These are phyloP conservation scores for Tylopilus plumbeoviolaceoides DNA, from an alignment of 768 basidiomycete genomes.

Conservation along the genomic window DNA sequence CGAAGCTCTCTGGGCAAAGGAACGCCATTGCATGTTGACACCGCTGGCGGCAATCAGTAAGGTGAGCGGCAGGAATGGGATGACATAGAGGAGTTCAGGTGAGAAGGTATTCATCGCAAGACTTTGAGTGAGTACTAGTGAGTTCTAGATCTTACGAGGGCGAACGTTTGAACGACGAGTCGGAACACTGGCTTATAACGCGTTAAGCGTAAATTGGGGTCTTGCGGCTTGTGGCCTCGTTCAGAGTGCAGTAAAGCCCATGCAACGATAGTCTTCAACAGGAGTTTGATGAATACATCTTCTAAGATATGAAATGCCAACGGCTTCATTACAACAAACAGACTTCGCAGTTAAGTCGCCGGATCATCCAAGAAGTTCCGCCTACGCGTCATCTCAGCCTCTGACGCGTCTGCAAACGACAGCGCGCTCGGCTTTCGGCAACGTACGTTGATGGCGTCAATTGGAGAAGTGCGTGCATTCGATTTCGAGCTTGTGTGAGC, in stretches of 20 bases:
- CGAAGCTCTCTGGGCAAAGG: background rate
- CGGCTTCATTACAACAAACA: background rate
- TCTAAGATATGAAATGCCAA: background rate
- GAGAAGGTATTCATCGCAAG: background rate
- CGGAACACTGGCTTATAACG: no score
- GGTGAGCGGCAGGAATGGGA: background rate
- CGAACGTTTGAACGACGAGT: no score
- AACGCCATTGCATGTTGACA: background rate
- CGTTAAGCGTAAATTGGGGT: no score
- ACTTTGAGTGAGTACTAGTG: no score
- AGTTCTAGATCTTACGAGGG: no score
- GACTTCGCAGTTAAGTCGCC: background rate
- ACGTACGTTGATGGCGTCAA: conserved; percentile 45
- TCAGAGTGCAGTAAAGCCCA: no score
- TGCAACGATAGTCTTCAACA: no score
- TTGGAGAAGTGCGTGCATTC: conserved; percentile 16
- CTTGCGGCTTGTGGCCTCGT: no score
- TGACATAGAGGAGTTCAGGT: no score
- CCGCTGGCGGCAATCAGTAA: background rate
- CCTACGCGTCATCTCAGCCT: conserved; percentile 54
- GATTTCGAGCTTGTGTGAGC: conserved; percentile 8
- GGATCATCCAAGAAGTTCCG: background rate
- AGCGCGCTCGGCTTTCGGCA: conserved; percentile 71
- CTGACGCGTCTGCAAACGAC: conserved; percentile 60
- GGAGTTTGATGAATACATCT: background rate